These are phyloP conservation scores for Flaveria trinervia DNA, from an alignment of 129 eudicot species.

Conservation along the genomic window DNA sequence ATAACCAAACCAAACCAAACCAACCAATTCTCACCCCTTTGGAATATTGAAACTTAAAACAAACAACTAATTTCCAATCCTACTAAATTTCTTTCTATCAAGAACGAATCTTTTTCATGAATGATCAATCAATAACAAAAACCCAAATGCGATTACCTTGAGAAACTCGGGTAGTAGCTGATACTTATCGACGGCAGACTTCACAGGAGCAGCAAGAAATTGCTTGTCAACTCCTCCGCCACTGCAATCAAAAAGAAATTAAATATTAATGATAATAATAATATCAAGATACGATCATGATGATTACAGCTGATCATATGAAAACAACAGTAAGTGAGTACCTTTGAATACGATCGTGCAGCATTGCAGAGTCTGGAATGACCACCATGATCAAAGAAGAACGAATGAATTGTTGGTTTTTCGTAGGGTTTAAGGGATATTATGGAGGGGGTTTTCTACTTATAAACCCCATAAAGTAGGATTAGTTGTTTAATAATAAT, in stretches of 20 bases:
- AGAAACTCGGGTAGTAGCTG: constrained; percentile 69
- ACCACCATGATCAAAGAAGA: constrained; percentile 22
- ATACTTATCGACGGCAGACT: constrained; percentile 65
- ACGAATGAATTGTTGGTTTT: background rate
- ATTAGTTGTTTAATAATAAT: background rate
- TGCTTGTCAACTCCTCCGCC: constrained; percentile 50
- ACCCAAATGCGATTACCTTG: constrained; percentile 45
- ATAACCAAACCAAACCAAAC: too few relatives aligned
- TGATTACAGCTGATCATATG: background rate
- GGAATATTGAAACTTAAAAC: too few relatives aligned
- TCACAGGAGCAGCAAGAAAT: constrained; percentile 64
- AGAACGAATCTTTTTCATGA: background rate
- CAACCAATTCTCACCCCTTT: too few relatives aligned
- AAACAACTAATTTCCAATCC: background rate
- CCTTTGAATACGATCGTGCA: background rate
- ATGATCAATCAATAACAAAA: background rate
- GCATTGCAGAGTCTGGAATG: constrained; percentile 9
- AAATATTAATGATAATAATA: background rate
- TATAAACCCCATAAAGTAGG: background rate
- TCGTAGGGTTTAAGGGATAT: constrained; percentile 17
- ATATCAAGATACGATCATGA: background rate
- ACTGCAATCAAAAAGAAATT: constrained; percentile 3
- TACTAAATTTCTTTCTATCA: background rate
- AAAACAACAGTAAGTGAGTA: background rate
- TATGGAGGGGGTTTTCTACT: too few relatives aligned